phyloP scores from a whole-genome alignment of 1,284 basidiomycete genomes.

The Chondrostereum purpureum region DNA sequence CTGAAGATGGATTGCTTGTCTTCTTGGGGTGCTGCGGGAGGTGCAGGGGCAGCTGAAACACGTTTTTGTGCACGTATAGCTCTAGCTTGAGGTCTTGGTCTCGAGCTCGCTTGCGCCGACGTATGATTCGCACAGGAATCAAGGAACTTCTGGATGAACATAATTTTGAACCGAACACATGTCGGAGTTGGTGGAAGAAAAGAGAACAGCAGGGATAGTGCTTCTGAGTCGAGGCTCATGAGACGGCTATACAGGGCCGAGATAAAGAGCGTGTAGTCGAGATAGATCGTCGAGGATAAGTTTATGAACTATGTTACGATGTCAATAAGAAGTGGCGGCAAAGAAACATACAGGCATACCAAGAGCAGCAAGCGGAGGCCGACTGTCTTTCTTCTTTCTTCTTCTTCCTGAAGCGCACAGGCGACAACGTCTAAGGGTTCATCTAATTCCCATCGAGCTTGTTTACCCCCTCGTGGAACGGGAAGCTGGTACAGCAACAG shows the following conservation, averaged over 20 bases:
- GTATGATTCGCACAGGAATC: slow-evolving; percentile 17
- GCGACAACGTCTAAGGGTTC: slow-evolving; percentile 51
- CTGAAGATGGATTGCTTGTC: slow-evolving; percentile 19
- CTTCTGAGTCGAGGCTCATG: slow-evolving; percentile 27
- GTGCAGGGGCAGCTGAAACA: slow-evolving; percentile 12
- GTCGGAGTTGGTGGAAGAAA: slow-evolving; percentile 32
- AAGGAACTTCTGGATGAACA: slow-evolving; percentile 40
- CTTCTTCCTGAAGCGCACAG: slow-evolving; percentile 40
- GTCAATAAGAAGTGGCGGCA: slow-evolving; percentile 5
- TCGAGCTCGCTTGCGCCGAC: slow-evolving; percentile 4
- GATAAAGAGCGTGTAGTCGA: slow-evolving; percentile 45
- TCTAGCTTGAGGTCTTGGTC: slow-evolving; percentile 22
- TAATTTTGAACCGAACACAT: slow-evolving; percentile 40
- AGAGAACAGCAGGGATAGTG: slow-evolving; percentile 33
- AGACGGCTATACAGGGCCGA: slow-evolving; percentile 41
- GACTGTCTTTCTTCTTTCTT: slow-evolving; percentile 31
- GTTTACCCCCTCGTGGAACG: slow-evolving; percentile 38
- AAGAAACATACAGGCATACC: slow-evolving; percentile 27
- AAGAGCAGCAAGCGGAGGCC: slow-evolving; percentile 47
- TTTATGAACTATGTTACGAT: slow-evolving; percentile 46
- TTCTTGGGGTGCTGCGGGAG: slow-evolving; percentile 15
- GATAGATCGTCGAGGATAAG: slow-evolving; percentile 37
- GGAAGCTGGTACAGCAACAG: slow-evolving; percentile 65
- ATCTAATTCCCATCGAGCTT: slow-evolving; percentile 51
- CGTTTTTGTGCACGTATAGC: slow-evolving; percentile 16